A percentile compares a stretch with the other conserved stretches of the same genome.
Evolutionary conservation across 371 early-diverging fungal species (phyloP).

Genomic region (Mortierella polycephala): DNA sequence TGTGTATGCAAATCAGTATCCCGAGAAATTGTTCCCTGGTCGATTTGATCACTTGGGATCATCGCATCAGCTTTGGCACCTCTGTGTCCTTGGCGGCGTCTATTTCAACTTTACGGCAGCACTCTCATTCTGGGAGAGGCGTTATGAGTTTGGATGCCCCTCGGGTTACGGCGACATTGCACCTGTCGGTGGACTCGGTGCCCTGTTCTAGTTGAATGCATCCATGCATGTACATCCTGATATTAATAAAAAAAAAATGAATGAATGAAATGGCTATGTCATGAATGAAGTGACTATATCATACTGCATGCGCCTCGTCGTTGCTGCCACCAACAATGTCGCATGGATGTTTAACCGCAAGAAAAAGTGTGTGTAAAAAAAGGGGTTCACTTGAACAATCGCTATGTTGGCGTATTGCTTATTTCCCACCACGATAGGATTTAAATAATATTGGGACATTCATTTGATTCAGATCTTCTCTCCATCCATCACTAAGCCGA

Average conservation of each 20-base stretch:
- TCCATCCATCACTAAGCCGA: too few species aligned
- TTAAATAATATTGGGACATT: too few species aligned
- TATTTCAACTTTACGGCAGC: slow-evolving; percentile 73
- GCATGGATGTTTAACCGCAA: too few species aligned
- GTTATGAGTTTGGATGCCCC: slow-evolving; percentile 63
- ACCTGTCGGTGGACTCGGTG: slow-evolving; percentile 39
- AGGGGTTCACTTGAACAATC: too few species aligned
- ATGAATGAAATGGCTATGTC: too few species aligned
- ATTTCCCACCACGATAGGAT: too few species aligned
- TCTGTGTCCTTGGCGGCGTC: slow-evolving; percentile 76
- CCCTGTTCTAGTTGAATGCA: slow-evolving; percentile 1
- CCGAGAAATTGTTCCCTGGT: slow-evolving; percentile 82
- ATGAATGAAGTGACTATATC: too few species aligned
- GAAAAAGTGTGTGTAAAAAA: too few species aligned
- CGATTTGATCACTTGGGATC: slow-evolving; percentile 78
- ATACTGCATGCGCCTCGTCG: too few species aligned
- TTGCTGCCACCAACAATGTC: too few species aligned
- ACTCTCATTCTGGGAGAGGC: slow-evolving; percentile 60
- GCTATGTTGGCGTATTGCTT: too few species aligned
- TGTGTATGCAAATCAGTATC: slow-evolving; percentile 77
- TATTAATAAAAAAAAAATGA: background rate
- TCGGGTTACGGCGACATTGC: slow-evolving; percentile 52
- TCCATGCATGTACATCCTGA: background rate
- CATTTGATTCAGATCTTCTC: too few species aligned
- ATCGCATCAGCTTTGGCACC: slow-evolving; percentile 86